A percentile compares a stretch with the other conserved stretches of the same genome.
Evolutionary conservation across 129 eudicot species (phyloP).

Genomic region (Deinandra increscens): DNA sequence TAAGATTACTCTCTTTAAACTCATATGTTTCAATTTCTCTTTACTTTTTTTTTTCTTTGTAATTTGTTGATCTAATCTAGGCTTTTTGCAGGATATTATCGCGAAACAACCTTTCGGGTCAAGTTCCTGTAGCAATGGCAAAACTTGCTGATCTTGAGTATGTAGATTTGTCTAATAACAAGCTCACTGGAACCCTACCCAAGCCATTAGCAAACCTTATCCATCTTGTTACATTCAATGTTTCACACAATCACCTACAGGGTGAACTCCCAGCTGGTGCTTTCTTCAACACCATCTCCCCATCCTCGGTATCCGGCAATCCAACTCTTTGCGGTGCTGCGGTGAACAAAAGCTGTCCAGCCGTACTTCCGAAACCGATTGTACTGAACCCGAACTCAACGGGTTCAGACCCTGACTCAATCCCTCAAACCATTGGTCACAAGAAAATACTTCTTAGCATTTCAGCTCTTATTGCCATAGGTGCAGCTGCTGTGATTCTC

Average conservation of each 20-base stretch:
- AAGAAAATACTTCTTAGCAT: conserved; percentile 76
- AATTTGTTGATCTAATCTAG: background rate
- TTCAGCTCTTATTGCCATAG: conserved; percentile 85
- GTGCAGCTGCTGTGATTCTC: conserved; percentile 87
- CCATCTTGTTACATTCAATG: conserved; percentile 65
- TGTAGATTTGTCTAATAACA: conserved; percentile 81
- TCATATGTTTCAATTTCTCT: background rate
- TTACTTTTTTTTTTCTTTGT: background rate
- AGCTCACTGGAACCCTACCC: conserved; percentile 74
- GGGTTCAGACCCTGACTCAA: conserved; percentile 47
- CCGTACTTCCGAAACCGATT: conserved; percentile 86
- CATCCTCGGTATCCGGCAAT: conserved; percentile 68
- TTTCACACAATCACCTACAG: conserved; percentile 82
- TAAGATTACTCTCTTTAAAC: conserved; percentile 39
- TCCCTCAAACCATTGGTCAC: conserved; percentile 50
- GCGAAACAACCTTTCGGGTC: conserved; percentile 60
- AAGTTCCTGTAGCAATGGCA: conserved; percentile 59
- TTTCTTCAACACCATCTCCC: conserved; percentile 85
- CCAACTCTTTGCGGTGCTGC: conserved; percentile 88
- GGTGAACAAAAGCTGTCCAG: conserved; percentile 58
- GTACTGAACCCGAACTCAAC: conserved; percentile 85
- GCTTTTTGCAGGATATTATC: conserved; percentile 57
- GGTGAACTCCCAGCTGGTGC: conserved; percentile 87
- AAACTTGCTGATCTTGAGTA: conserved; percentile 58
- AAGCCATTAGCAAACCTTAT: conserved; percentile 72